Conservation (phyloP, 73 alveolate genomes). For the Tetrahymena elliotti region DNA sequence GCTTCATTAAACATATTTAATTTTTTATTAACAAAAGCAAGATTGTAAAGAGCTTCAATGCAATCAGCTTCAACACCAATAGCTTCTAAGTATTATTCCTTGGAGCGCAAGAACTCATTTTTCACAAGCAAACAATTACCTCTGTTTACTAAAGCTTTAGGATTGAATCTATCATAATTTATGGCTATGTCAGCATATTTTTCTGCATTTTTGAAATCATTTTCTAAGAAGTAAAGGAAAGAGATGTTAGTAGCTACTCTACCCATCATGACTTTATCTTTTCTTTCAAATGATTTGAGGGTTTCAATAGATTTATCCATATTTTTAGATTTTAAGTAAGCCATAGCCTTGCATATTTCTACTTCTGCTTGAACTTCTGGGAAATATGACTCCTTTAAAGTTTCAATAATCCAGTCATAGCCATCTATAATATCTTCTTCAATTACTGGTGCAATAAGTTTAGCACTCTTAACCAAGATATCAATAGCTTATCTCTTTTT, state of each 20-base stretch:
- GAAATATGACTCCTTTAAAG: slow-evolving; percentile 79
- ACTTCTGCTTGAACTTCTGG: slow-evolving; percentile 92
- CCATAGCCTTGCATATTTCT: slow-evolving; percentile 94
- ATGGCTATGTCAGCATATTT: slow-evolving; percentile 99
- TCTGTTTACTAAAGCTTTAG: slow-evolving; percentile 98
- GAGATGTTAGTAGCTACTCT: slow-evolving; percentile 97
- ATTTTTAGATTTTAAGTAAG: slow-evolving; percentile 86
- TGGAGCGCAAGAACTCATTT: slow-evolving; percentile 96
- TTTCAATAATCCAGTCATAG: slow-evolving; percentile 85
- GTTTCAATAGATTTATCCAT: slow-evolving; percentile 89
- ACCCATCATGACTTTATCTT: slow-evolving; percentile 96
- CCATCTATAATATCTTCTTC: slow-evolving; percentile 88
- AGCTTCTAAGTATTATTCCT: slow-evolving; percentile 98
- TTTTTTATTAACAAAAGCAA: slow-evolving; percentile 87
- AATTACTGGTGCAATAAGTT: slow-evolving; percentile 90
- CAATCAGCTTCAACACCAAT: slow-evolving; percentile 99
- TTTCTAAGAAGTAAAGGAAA: slow-evolving; percentile 93
- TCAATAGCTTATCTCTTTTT: slow-evolving; percentile 75
- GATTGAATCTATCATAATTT: slow-evolving; percentile 93
- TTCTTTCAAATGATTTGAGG: slow-evolving; percentile 94
- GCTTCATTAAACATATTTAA: slow-evolving; percentile 31
- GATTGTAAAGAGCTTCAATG: slow-evolving; percentile 99
- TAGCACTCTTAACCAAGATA: slow-evolving; percentile 79
- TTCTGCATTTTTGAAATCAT: slow-evolving; percentile 95
- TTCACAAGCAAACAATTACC: slow-evolving; percentile 97